These are phyloP conservation scores for Gaertneriomyces semiglobifer DNA, from an alignment of 192 early-diverging fungal species.

Conservation along the genomic window DNA sequence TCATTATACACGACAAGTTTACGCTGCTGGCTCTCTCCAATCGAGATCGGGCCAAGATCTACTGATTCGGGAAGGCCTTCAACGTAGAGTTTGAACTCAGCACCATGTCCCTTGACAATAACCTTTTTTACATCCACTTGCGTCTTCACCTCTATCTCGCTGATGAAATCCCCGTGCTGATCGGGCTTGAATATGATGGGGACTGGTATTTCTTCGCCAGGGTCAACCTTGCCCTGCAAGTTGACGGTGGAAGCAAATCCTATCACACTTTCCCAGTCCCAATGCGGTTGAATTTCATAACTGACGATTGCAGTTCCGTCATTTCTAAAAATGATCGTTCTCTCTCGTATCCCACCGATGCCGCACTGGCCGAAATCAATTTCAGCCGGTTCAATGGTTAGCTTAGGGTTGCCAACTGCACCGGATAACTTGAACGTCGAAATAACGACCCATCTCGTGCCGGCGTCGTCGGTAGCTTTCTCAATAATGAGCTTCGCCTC, in stretches of 20 bases:
- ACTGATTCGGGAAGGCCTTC: conserved; percentile 33
- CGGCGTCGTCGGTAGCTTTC: conserved; percentile 37
- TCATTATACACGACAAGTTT: conserved; percentile 26
- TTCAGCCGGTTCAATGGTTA: conserved; percentile 29
- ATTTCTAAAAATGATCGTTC: conserved; percentile 31
- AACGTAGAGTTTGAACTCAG: conserved; percentile 35
- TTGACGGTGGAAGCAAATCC: conserved; percentile 18
- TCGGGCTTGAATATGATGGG: conserved; percentile 34
- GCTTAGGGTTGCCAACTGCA: conserved; percentile 49
- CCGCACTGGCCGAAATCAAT: conserved; percentile 46
- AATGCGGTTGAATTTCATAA: conserved; percentile 38
- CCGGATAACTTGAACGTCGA: conserved; percentile 45
- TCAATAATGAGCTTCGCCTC: conserved; percentile 50
- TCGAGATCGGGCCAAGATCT: conserved; percentile 32
- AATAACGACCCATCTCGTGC: conserved; percentile 39
- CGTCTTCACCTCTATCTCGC: conserved; percentile 33
- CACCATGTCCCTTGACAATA: conserved; percentile 31
- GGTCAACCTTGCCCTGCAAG: conserved; percentile 32
- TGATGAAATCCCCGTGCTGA: conserved; percentile 20
- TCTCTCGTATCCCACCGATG: conserved; percentile 27
- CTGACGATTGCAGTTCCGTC: conserved; percentile 43
- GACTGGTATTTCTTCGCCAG: conserved; percentile 26
- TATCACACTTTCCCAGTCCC: conserved; percentile 38
- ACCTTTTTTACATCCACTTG: conserved; percentile 36
- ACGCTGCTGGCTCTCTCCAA: conserved; percentile 23